phyloP scores from a whole-genome alignment of 2,329 filamentous ascomycete species.

The Claviceps purpurea region DNA sequence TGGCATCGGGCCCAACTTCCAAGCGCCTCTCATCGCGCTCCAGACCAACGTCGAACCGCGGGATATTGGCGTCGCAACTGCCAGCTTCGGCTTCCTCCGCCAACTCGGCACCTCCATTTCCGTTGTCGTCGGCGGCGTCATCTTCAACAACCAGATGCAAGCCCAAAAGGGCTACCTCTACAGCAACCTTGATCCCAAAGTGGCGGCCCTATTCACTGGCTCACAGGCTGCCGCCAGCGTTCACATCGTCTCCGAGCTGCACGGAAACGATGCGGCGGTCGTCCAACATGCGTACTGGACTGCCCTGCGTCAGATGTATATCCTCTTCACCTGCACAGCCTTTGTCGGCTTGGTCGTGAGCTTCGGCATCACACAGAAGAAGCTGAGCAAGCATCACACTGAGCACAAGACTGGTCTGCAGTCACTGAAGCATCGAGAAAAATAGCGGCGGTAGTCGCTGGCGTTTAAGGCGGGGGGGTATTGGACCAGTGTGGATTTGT shows the following conservation, averaged over 20 bases:
- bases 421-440: slow-evolving; percentile 21
- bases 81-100: slow-evolving; percentile 53
- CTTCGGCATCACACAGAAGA: slow-evolving; percentile 33
- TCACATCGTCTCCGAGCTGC: slow-evolving; percentile 38
- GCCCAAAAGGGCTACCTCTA: slow-evolving; percentile 35
- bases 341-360: slow-evolving; percentile 33
- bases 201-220: slow-evolving; percentile 42
- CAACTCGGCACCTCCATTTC: slow-evolving; percentile 55
- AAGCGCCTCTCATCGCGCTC: slow-evolving; percentile 53
- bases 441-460: slow-evolving; percentile 5
- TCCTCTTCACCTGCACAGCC: slow-evolving; percentile 38
- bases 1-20: slow-evolving; percentile 56
- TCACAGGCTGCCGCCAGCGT: slow-evolving; percentile 47
- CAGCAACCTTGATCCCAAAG: slow-evolving; percentile 33
- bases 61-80: slow-evolving; percentile 56
- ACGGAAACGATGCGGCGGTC: slow-evolving; percentile 26
- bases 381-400: slow-evolving; percentile 40
- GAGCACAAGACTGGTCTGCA: slow-evolving; percentile 46
- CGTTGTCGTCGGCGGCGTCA: slow-evolving; percentile 61
- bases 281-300: slow-evolving; percentile 35
- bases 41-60: slow-evolving; percentile 47
- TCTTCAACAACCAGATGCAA: slow-evolving; percentile 66
- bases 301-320: slow-evolving; percentile 42
- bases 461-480: neutral
- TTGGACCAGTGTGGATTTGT: too few species aligned